Evolutionary conservation across 1,284 basidiomycete genomes (phyloP).

Genomic region (Ganoderma meredithae): DNA sequence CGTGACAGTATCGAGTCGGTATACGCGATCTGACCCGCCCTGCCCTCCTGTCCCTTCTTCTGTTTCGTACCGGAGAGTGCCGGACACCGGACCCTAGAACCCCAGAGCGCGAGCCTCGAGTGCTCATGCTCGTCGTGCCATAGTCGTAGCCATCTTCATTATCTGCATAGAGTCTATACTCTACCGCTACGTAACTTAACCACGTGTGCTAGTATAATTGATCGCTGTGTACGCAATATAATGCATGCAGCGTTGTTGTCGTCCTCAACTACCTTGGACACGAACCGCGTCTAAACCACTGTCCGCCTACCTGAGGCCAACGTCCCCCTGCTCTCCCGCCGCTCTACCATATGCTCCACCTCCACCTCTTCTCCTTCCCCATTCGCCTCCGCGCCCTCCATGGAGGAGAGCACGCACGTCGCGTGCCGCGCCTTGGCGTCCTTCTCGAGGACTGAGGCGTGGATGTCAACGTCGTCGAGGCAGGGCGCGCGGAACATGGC

Average conservation of each 20-base stretch:
- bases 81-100: slow-evolving; percentile 30
- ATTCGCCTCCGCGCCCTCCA: slow-evolving; percentile 5
- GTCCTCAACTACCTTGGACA: not conserved
- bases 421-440: slow-evolving; percentile 5
- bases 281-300: not conserved
- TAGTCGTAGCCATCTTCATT: not conserved
- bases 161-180: not conserved
- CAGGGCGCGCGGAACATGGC: slow-evolving; percentile 53
- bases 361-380: not conserved
- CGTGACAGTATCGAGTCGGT: slow-evolving; percentile 6
- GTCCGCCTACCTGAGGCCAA: not conserved
- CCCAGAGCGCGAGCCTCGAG: slow-evolving; percentile 3
- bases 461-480: slow-evolving; percentile 37
- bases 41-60: slow-evolving; percentile 14
- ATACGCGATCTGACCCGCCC: slow-evolving; percentile 11
- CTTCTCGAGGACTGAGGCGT: slow-evolving; percentile 16
- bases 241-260: not conserved
- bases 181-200: slow-evolving; percentile 8
- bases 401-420: not conserved
- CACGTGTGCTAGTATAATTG: slow-evolving; percentile 2
- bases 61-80: slow-evolving; percentile 30
- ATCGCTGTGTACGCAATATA: not conserved
- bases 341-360: not conserved
- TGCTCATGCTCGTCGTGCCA: slow-evolving; percentile 2
- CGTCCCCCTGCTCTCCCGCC: no score